Conservation (phyloP, 1,284 basidiomycete genomes). For the Puccinia hordei region DNA sequence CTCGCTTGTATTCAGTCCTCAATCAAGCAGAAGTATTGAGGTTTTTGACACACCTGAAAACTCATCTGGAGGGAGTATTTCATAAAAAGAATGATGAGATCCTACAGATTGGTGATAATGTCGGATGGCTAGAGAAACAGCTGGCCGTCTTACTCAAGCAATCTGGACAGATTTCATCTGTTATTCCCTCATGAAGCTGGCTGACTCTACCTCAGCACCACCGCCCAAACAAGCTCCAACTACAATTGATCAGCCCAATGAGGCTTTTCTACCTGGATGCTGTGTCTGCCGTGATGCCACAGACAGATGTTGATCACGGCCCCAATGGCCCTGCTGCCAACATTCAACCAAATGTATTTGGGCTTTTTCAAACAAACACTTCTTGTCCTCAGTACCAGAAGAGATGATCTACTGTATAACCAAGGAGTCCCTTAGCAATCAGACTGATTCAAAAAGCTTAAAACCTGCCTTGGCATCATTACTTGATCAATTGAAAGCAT, state of each 20-base stretch:
- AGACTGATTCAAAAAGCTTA: no score
- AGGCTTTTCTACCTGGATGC: neutral
- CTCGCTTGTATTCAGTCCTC: neutral
- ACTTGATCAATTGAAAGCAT: no score
- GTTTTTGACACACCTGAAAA: constrained; percentile 43
- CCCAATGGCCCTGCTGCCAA: constrained; percentile 5
- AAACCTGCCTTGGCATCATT: no score
- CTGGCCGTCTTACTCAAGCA: constrained; percentile 40
- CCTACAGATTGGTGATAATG: constrained; percentile 37
- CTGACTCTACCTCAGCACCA: neutral
- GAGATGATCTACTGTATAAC: no score
- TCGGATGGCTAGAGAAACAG: constrained; percentile 40
- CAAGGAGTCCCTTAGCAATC: no score
- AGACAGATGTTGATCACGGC: neutral
- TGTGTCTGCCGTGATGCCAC: neutral
- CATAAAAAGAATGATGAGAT: constrained; percentile 50
- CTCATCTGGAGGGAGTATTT: constrained; percentile 44
- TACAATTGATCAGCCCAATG: constrained; percentile 30
- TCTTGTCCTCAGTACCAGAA: no score
- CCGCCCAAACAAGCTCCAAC: constrained; percentile 35
- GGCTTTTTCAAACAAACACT: no score
- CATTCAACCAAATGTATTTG: no score
- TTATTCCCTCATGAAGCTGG: constrained; percentile 14
- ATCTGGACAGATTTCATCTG: constrained; percentile 30
- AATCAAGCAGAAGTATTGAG: constrained; percentile 15